Conservation (phyloP, 805 yeast genomes). For the Dipodascopsis tothii region DNA sequence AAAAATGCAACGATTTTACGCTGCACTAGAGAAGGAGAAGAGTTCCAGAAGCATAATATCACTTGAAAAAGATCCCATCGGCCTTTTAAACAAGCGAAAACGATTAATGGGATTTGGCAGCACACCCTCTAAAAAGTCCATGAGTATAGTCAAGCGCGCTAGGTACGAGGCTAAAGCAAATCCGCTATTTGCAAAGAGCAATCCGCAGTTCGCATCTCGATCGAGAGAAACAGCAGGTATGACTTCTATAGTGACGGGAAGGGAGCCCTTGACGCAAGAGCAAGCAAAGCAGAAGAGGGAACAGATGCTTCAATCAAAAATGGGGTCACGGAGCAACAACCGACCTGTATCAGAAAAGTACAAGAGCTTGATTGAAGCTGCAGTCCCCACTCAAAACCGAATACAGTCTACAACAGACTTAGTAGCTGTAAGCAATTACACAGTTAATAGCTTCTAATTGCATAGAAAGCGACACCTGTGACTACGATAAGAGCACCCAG, state of each 20-base stretch:
- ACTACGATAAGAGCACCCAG: too few species aligned
- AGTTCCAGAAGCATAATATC: constrained; percentile 10
- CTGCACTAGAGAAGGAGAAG: constrained; percentile 6
- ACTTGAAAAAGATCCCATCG: constrained; percentile 8
- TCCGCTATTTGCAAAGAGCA: constrained; percentile 5
- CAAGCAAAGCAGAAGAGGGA: neutral
- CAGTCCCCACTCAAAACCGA: too few species aligned
- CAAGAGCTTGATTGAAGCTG: too few species aligned
- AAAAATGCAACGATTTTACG: constrained; percentile 15
- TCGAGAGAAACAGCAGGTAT: too few species aligned
- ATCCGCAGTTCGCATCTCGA: neutral
- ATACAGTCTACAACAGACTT: too few species aligned
- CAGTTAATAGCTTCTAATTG: too few species aligned
- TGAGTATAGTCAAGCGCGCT: constrained; percentile 15
- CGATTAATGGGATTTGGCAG: constrained; percentile 1
- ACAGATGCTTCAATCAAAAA: neutral
- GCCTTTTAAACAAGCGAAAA: constrained; percentile 6
- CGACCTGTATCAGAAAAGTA: too few species aligned
- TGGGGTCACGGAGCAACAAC: neutral
- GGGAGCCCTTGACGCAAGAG: neutral
- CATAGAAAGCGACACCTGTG: too few species aligned
- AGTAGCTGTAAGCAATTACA: too few species aligned
- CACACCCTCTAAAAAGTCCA: constrained; percentile 5
- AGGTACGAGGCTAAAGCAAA: constrained; percentile 10
- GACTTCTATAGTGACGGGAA: too few species aligned